These are phyloP conservation scores for Aureobasidium sp. DNA, from an alignment of 2,329 filamentous ascomycete genomes.

Conservation along the genomic window DNA sequence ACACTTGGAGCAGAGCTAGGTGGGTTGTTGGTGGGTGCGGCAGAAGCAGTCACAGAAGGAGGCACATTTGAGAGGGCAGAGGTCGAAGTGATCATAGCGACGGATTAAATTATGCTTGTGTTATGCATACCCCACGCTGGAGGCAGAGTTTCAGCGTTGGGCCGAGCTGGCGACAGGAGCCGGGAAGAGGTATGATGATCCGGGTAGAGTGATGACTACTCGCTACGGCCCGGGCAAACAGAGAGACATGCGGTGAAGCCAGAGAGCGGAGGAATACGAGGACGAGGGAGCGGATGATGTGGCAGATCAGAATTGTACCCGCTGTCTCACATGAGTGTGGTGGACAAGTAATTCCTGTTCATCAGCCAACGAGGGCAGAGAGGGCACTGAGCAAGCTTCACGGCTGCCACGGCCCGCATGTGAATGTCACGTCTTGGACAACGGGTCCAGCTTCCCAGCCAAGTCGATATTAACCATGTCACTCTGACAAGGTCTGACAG, in stretches of 20 bases:
- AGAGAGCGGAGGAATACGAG: neutral
- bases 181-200: neutral
- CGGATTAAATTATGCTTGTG: neutral
- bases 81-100: slow-evolving; percentile 3
- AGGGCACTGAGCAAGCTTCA: neutral
- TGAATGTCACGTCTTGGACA: neutral
- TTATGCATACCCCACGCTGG: slow-evolving; percentile 3
- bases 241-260: neutral
- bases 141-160: neutral
- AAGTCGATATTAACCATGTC: neutral
- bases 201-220: no score
- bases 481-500: neutral
- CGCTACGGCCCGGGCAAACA: neutral
- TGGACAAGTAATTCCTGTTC: neutral
- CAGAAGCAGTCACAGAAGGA: slow-evolving; percentile 11
- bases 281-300: neutral
- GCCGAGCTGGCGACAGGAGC: neutral
- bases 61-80: slow-evolving; percentile 8
- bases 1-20: slow-evolving; percentile 7
- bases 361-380: neutral
- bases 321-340: neutral
- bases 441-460: neutral
- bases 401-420: slow-evolving; percentile 3
- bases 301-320: neutral
- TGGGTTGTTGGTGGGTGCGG: slow-evolving; percentile 9